Base-by-base conservation (phyloP, 768 basidiomycete genomes). In the Cystofilobasidium bisporidii region DNA sequence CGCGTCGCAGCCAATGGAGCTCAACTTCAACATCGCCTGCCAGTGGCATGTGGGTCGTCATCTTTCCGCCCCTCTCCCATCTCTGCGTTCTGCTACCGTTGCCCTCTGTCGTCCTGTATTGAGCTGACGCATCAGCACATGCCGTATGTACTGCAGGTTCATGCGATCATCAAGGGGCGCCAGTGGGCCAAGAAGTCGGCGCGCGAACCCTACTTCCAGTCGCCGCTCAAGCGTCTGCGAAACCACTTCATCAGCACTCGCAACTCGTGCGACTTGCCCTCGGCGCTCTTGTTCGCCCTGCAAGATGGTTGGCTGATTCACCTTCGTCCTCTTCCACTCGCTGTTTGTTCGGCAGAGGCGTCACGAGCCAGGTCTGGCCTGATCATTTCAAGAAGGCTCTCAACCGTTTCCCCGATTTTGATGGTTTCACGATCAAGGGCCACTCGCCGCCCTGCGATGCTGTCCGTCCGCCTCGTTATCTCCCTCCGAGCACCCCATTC, bases 31-130 rank as follows among this genome's bases (percentile, higher is more conserved):
- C 30, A 18, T 56, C 28, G 53, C 20, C 53, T 30, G 26, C 53
- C 53, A 56, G 30, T 56, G 53, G 53, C 53, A 56, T 15, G 53
- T 56, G n/a, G n/a, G n/a, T n/a, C n/a, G n/a, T n/a, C n/a, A n/a
- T n/a, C n/a, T n/a, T n/a, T n/a, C n/a, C n/a, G n/a, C n/a, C n/a
- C n/a, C n/a, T n/a, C n/a, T n/a, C n/a, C n/a, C n/a, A n/a, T n/a
- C n/a, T n/a, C n/a, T n/a, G 30, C 17, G 53, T 56, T 24, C 22
- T 22, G 5, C 30, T 28, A 43, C 20, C 14, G 43, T 4, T 17
- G 43, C 9, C 17, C 43, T 43, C 43, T 36, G 50, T 53, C 12
- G n/a, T n/a, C n/a, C n/a, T n/a, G n/a, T n/a, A n/a, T n/a, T n/a
- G n/a, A n/a, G n/a, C n/a, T n/a, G n/a, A n/a, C n/a, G n/a, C n/a